Conservation (phyloP, 2,329 filamentous ascomycete species). For the Cercospora berteroae region DNA sequence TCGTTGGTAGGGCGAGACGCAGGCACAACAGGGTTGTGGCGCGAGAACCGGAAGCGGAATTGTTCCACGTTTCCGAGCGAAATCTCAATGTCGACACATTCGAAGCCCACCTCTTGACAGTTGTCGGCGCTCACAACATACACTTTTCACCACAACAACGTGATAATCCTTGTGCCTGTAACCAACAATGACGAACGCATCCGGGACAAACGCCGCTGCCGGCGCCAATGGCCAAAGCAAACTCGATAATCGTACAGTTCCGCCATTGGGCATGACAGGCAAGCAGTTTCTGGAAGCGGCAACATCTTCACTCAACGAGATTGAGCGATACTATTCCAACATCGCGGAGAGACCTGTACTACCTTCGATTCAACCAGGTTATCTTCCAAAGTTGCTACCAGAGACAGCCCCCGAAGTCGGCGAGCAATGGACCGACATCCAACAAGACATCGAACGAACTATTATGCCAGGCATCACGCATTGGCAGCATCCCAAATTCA, state of each 20-base stretch:
- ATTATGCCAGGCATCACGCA: conserved; percentile 92
- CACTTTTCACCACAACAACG: not conserved
- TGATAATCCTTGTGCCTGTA: not conserved
- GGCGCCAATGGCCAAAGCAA: conserved; percentile 11
- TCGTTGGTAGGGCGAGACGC: not conserved
- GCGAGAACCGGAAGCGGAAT: conserved; percentile 1
- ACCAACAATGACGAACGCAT: conserved; percentile 1
- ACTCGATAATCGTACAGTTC: conserved; percentile 31
- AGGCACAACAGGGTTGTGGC: not conserved
- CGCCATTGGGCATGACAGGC: conserved; percentile 65
- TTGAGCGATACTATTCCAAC: conserved; percentile 79
- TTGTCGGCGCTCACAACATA: not conserved
- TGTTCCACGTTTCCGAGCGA: conserved; percentile 1
- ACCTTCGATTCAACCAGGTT: conserved; percentile 77
- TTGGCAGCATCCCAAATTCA: conserved; percentile 92
- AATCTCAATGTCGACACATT: not conserved
- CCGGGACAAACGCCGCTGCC: conserved; percentile 10
- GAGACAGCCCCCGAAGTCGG: conserved; percentile 60
- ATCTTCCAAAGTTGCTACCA: conserved; percentile 77
- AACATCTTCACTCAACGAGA: conserved; percentile 76
- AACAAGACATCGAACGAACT: conserved; percentile 76
- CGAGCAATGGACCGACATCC: conserved; percentile 75
- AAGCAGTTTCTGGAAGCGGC: conserved; percentile 75
- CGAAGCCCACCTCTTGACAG: not conserved
- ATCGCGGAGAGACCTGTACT: conserved; percentile 69